phyloP scores from a whole-genome alignment of 78 protist species.

The Planoprotostelium fungivorum region DNA sequence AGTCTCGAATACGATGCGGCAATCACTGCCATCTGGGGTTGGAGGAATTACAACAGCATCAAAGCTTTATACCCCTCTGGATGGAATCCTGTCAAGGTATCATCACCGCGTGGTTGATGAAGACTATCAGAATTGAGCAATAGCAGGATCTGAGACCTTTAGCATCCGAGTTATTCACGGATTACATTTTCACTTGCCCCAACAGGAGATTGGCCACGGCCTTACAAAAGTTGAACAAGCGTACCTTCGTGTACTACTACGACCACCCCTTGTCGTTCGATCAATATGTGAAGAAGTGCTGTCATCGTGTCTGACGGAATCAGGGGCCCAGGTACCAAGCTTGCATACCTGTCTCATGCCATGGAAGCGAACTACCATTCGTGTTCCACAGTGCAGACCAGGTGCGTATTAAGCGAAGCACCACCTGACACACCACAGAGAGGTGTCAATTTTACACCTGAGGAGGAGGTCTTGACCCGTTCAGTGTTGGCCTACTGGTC shows the following conservation, averaged over 20 bases:
- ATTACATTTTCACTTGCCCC: neutral
- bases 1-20: neutral
- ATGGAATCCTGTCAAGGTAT: neutral
- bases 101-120: neutral
- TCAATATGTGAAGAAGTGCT: neutral
- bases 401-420: too few species aligned
- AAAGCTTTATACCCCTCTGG: neutral
- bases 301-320: neutral
- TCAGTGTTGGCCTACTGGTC: neutral
- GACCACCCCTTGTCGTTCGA: neutral
- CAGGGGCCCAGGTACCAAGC: neutral
- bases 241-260: neutral
- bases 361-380: neutral
- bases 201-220: neutral
- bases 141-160: neutral
- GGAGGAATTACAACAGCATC: neutral
- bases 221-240: neutral
- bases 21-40: neutral
- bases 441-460: neutral
- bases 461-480: neutral
- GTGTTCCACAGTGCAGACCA: neutral
- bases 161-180: neutral
- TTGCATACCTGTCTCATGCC: neutral
- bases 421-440: too few species aligned
- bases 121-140: too few species aligned